Base-by-base conservation (phyloP, 305 asterid species). In the Fraxinus albicans region DNA sequence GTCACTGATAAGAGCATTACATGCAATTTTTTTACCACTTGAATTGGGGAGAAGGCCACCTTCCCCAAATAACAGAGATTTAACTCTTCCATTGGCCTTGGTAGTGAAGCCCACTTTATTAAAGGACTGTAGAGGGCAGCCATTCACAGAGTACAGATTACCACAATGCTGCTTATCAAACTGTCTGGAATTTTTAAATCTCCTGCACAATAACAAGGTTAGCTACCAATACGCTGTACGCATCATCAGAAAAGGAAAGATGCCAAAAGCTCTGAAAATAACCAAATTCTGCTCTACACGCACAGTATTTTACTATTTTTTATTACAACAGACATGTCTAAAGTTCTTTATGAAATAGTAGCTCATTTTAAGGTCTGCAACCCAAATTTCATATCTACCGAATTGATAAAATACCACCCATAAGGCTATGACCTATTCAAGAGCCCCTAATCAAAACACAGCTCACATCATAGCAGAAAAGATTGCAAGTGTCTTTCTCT, bases 141-240 rank as follows among this genome's bases (percentile, higher is more conserved):
- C 89, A 79, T 79, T 91, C 76, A 29, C 21, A 50, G 60, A 50
- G 15, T 50, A 50, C 60, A 50, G 21, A 50, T 50, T 15, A 15
- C 60, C 60, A 50, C 21, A 50, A 50, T 50, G 60, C 60, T 50
- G 60, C 21, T 50, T 58, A 82, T 88, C 92, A 84, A 90, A 89
- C 83, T 80, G 74, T 84, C 91, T 88, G 89, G 86, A 88, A 81
- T 40, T 84, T 87, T 82, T 78, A 8, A 84, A 69, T 36, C 80
- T 84, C 86, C 89, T 84, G 78, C 70, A 74, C 80, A 69, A 83
- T 78, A 73, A 77, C 36, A 83, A 79, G 80, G 84, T 81, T 79
- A 44, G 77, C 70, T 23, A 19, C 80, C 31, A 73, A 36, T 25
- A 25, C 27, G 27, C 27, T 25, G 27, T 40, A 60, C 50, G 2